Evolutionary conservation across 306 rosid genomes (phyloP).

Genomic region (Acacia crassicarpa): DNA sequence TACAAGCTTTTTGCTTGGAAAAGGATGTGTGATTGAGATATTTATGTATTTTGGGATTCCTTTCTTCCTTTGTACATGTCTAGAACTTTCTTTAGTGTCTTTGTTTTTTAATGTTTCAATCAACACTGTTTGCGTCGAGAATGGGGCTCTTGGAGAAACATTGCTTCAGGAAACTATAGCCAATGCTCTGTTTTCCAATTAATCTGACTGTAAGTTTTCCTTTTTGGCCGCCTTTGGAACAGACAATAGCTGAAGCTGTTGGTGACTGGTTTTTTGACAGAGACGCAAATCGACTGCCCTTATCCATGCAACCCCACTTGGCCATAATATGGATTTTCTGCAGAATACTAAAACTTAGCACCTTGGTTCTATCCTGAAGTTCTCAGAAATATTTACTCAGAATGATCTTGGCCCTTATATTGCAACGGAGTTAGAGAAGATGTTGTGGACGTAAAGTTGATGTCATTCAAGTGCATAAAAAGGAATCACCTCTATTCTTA

Average conservation of each 20-base stretch:
- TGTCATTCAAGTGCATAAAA: conserved; percentile 23
- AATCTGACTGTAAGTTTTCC: conserved; percentile 8
- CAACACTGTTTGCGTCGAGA: background rate
- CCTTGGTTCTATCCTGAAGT: conserved; percentile 15
- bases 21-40: background rate
- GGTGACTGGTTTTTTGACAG: conserved; percentile 82
- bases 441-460: background rate
- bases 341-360: conserved; percentile 25
- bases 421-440: conserved; percentile 18
- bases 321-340: conserved; percentile 59
- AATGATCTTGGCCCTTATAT: background rate
- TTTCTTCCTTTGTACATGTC: background rate
- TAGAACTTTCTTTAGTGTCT: background rate
- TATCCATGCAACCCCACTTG: conserved; percentile 90
- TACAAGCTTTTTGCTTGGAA: conserved; percentile 12
- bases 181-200: background rate
- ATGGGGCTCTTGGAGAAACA: background rate
- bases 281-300: conserved; percentile 73
- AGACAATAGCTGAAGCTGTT: conserved; percentile 91
- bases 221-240: conserved; percentile 34
- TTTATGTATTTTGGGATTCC: conserved; percentile 1
- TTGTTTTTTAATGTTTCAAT: conserved; percentile 9
- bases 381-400: background rate
- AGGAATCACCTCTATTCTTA: background rate
- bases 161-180: conserved; percentile 6